These are phyloP conservation scores for Irpex sp. DNA, from an alignment of 1,284 basidiomycete species.

Conservation along the genomic window DNA sequence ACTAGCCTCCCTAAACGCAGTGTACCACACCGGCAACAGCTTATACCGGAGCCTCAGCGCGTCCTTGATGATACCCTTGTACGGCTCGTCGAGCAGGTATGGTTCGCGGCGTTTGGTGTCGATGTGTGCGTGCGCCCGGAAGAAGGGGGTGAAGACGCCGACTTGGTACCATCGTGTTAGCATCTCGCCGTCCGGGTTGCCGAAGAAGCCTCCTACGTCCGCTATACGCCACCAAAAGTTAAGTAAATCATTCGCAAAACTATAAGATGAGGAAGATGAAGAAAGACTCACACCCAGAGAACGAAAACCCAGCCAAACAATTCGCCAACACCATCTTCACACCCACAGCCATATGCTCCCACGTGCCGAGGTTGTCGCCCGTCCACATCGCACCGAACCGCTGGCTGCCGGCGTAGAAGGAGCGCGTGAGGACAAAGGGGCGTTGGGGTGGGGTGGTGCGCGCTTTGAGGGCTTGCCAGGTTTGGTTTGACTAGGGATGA, in stretches of 20 bases:
- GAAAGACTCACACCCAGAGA: constrained; percentile 74
- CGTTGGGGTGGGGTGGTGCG: constrained; percentile 76
- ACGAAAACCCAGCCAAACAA: constrained; percentile 91
- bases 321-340: constrained; percentile 93
- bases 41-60: constrained; percentile 84
- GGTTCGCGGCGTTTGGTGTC: constrained; percentile 98
- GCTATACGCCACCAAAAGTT: constrained; percentile 44
- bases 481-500: constrained; percentile 84
- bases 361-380: constrained; percentile 95
- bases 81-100: constrained; percentile 88
- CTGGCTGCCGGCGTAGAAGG: constrained; percentile 95
- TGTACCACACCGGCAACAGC: constrained; percentile 95
- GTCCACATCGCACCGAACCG: constrained; percentile 98
- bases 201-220: constrained; percentile 98
- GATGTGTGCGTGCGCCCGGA: constrained; percentile 97
- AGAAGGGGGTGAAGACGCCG: constrained; percentile 94
- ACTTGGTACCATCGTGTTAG: constrained; percentile 97
- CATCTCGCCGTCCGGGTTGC: constrained; percentile 93
- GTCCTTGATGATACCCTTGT: constrained; percentile 78
- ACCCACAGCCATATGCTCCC: constrained; percentile 95
- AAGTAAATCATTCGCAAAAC: neutral
- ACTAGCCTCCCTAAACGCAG: constrained; percentile 87
- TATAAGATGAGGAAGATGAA: neutral
- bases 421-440: constrained; percentile 93
- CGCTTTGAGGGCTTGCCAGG: constrained; percentile 76